These are phyloP conservation scores for Desmodesmus armatus DNA, from an alignment of 139 green algal genomes.

Conservation along the genomic window DNA sequence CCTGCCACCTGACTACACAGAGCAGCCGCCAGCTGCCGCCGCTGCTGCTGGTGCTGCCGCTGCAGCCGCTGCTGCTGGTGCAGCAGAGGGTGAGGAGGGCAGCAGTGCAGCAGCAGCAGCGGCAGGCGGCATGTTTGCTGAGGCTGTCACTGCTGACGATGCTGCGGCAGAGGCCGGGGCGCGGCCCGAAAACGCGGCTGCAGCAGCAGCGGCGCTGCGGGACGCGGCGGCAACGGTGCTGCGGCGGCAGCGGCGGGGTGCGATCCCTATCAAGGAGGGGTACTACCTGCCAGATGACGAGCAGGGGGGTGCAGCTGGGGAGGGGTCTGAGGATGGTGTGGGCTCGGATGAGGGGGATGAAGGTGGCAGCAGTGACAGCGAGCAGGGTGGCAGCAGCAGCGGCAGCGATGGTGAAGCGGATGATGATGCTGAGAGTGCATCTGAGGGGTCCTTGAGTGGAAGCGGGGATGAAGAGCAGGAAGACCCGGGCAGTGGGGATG, in stretches of 20 bases:
- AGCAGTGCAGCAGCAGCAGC: constrained; percentile 3
- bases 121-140: constrained; percentile 45
- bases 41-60: not conserved
- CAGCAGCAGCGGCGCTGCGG: constrained; percentile 61
- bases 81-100: not conserved
- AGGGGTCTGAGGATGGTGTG: constrained; percentile 42
- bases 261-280: constrained; percentile 75
- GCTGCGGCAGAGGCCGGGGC: constrained; percentile 59
- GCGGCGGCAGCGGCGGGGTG: constrained; percentile 59
- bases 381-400: constrained; percentile 7
- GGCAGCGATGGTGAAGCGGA: constrained; percentile 54
- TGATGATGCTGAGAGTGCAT: constrained; percentile 55
- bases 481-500: not conserved
- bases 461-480: constrained; percentile 54
- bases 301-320: constrained; percentile 26
- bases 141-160: constrained; percentile 68
- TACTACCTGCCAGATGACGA: constrained; percentile 81
- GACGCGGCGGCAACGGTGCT: constrained; percentile 61
- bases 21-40: constrained; percentile 40
- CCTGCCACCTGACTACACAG: constrained; percentile 81
- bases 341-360: constrained; percentile 50
- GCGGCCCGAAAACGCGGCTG: constrained; percentile 53
- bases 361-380: constrained; percentile 3
- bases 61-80: not conserved
- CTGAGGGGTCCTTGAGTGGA: constrained; percentile 29